Evolutionary conservation across 1,284 basidiomycete genomes (phyloP), one percentile per base, ranked within the genome.

Genomic region (Trametes versicolor): DNA sequence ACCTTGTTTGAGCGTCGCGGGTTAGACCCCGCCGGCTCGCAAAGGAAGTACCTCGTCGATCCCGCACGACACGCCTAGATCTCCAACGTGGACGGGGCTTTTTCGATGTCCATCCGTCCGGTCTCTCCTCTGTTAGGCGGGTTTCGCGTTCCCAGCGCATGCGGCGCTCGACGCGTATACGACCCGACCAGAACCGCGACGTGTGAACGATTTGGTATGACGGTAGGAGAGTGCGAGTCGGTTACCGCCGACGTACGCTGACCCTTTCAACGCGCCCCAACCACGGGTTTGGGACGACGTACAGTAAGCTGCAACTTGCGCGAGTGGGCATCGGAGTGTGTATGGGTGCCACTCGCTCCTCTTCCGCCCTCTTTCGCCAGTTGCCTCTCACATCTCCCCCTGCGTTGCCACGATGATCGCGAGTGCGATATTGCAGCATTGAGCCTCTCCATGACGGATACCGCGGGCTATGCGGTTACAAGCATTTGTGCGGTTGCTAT

Each of bases 1-100:
- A 41, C 54, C 54, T 62, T 61, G 52, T 61, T 50, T 54, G 53
- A 55, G 27, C 54, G 37, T 36, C 25, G 60, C 32, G 45, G 45
- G 23, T 49, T 49, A 27, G 34, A n/a, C 19, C 17, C 61, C 54
- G 53, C 45, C 54, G 61, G 61, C 53, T 57, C 39, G 61, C 60
- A 43, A 34, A 62, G 39, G 49, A 52, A 43, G 47, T 17, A 29
- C 5, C 27, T 29, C 19, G 61, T 57, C 27, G 61, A 57, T 62
- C 61, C 12, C 25, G 17, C 39, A 5, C 27, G 45, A 12, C 17
- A 39, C 39, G 48, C 27, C 19, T n/a, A 21, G 48, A 34, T 29
- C 29, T 4, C 39, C 23, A 13, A n/a, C 10, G 17, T 37, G n/a
- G 23, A 27, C 23, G 54, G 47, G 34, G 23, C 29, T 17, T 61